Conservation (phyloP, 1,139 yeast species). For the Scheffersomyces lignicola region DNA sequence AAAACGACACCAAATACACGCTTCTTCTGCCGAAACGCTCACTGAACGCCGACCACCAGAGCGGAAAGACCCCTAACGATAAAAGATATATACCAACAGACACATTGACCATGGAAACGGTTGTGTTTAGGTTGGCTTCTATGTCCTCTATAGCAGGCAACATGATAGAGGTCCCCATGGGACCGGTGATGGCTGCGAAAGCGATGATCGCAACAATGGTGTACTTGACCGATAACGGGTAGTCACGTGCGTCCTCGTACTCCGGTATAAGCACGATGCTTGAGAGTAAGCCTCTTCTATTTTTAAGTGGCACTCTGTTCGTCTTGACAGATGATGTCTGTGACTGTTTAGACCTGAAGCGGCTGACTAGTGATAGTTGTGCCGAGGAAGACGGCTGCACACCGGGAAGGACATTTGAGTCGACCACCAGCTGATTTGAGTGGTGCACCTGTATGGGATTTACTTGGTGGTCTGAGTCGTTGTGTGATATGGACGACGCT, state of each 20-base stretch:
- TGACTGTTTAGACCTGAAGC: slow-evolving; percentile 4
- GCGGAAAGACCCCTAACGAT: slow-evolving; percentile 75
- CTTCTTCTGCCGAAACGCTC: slow-evolving; percentile 75
- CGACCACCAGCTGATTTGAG: background rate
- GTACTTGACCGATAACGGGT: slow-evolving; percentile 50
- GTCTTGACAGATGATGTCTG: slow-evolving; percentile 13
- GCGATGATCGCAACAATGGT: slow-evolving; percentile 67
- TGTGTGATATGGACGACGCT: slow-evolving; percentile 2
- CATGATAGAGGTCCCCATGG: slow-evolving; percentile 88
- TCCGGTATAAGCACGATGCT: slow-evolving; percentile 64
- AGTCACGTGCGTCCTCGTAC: slow-evolving; percentile 68
- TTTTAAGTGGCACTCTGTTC: slow-evolving; percentile 38
- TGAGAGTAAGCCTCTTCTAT: slow-evolving; percentile 58
- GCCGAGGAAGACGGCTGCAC: background rate
- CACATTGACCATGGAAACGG: slow-evolving; percentile 62
- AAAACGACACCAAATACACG: slow-evolving; percentile 68
- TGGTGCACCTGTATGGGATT: slow-evolving; percentile 7
- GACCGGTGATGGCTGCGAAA: slow-evolving; percentile 76
- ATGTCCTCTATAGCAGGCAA: slow-evolving; percentile 76
- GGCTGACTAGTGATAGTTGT: slow-evolving; percentile 4
- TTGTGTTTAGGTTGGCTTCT: slow-evolving; percentile 53
- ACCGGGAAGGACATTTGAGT: background rate
- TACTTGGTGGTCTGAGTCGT: slow-evolving; percentile 7
- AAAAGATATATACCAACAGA: slow-evolving; percentile 78
- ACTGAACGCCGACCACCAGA: slow-evolving; percentile 87